These are phyloP conservation scores for Herpotrichia juniperi DNA, from an alignment of 2,329 filamentous ascomycete genomes.

Conservation along the genomic window DNA sequence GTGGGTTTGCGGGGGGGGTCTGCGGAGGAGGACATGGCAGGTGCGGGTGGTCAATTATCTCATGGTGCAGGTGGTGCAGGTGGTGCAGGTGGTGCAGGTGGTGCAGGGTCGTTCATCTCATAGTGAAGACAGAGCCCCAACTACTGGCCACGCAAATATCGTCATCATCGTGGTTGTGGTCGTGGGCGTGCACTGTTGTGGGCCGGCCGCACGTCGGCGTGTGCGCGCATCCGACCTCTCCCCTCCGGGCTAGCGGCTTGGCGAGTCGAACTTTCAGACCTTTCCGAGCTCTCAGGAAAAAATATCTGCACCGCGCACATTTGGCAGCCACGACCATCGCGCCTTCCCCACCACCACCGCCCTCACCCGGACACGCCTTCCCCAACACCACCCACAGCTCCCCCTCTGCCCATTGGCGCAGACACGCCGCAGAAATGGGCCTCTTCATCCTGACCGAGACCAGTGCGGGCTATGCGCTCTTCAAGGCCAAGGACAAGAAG, in stretches of 20 bases:
- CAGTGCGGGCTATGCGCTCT: conserved; percentile 94
- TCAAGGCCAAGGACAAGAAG: conserved; percentile 99
- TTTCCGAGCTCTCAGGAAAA: conserved; percentile 15
- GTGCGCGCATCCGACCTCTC: not conserved
- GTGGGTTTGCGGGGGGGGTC: conserved; percentile 39
- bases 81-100: not conserved
- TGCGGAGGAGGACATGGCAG: not conserved
- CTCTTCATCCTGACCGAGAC: conserved; percentile 48
- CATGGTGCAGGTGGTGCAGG: not conserved
- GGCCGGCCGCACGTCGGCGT: too few relatives aligned
- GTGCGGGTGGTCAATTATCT: too few relatives aligned
- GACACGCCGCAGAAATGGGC: conserved; percentile 42
- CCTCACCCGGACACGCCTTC: not conserved
- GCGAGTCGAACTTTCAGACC: conserved; percentile 12
- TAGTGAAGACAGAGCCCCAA: not conserved
- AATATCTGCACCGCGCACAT: too few relatives aligned
- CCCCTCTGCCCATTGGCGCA: not conserved
- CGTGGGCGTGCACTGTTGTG: too few relatives aligned
- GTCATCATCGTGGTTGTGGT: too few relatives aligned
- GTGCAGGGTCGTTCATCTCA: not conserved
- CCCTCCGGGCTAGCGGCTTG: conserved; percentile 11
- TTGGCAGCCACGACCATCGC: not conserved
- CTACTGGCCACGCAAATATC: too few relatives aligned
- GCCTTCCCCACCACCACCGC: not conserved
- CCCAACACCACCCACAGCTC: not conserved